These are phyloP conservation scores for Saccharomycopsis amapae DNA, from an alignment of 805 yeast genomes.

Conservation along the genomic window DNA sequence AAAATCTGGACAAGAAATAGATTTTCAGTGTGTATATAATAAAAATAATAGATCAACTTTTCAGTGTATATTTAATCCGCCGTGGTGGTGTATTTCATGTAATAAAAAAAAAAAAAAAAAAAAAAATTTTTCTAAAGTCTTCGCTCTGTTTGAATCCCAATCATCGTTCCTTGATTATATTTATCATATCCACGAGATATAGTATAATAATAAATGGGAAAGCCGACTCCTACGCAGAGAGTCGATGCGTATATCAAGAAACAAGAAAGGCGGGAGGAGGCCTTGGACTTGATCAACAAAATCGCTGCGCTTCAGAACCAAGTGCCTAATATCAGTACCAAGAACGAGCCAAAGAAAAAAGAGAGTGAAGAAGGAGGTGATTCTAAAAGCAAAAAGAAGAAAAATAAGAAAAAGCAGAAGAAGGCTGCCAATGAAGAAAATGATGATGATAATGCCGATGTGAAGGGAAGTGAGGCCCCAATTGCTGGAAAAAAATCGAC, in stretches of 20 bases:
- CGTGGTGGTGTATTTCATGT: too few species aligned
- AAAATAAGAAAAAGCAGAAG: constrained; percentile 19
- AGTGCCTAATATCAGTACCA: constrained; percentile 20
- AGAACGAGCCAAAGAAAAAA: constrained; percentile 58
- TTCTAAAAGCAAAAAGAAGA: constrained; percentile 32
- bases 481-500: constrained; percentile 27
- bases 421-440: constrained; percentile 23
- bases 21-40: neutral
- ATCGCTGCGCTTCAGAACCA: constrained; percentile 15
- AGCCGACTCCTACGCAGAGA: constrained; percentile 13
- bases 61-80: too few species aligned
- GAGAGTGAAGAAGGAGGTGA: constrained; percentile 64
- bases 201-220: constrained; percentile 3
- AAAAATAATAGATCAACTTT: neutral
- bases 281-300: constrained; percentile 34
- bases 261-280: constrained; percentile 23
- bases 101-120: too few species aligned
- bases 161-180: neutral
- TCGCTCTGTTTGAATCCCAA: too few species aligned
- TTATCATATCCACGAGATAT: neutral
- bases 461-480: constrained; percentile 8
- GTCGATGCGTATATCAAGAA: constrained; percentile 16
- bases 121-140: too few species aligned
- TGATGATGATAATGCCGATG: constrained; percentile 25
- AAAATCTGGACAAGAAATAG: neutral